A percentile compares a stretch with the other conserved stretches of the same genome.
Evolutionary conservation across 2,329 filamentous ascomycete genomes (phyloP).

Genomic region (Xylariomycetidae sp.): DNA sequence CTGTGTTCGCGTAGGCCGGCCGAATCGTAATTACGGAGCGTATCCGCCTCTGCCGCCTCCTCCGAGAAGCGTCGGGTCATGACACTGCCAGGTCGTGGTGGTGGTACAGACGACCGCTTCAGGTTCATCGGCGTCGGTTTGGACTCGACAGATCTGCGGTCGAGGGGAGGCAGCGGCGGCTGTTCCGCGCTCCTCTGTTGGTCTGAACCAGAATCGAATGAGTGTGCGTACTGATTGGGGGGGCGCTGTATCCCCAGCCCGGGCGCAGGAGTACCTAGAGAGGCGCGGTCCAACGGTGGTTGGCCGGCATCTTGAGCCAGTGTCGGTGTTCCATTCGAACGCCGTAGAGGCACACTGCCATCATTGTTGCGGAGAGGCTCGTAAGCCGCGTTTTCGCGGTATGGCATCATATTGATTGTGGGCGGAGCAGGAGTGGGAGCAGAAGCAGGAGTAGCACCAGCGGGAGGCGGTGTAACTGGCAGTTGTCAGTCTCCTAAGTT

Average conservation of each 20-base stretch:
- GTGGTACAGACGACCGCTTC: not conserved
- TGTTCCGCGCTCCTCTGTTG: not conserved
- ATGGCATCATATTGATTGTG: too few species aligned
- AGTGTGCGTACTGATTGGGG: not conserved
- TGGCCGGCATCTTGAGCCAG: slow-evolving; percentile 1
- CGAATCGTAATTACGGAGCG: not conserved
- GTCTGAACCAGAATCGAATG: not conserved
- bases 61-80: slow-evolving; percentile 1
- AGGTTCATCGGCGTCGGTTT: not conserved
- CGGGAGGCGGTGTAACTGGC: too few species aligned
- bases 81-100: not conserved
- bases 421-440: too few species aligned
- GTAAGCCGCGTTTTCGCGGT: too few species aligned
- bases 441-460: too few species aligned
- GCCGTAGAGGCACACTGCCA: not conserved
- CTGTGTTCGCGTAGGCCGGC: too few species aligned
- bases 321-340: not conserved
- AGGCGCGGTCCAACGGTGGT: slow-evolving; percentile 1
- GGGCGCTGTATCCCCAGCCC: not conserved
- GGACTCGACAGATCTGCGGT: slow-evolving; percentile 2
- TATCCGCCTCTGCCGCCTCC: not conserved
- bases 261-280: not conserved
- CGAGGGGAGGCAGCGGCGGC: too few species aligned
- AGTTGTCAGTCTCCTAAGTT: too few species aligned
- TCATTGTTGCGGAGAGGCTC: slow-evolving; percentile 1